Percentiles rank a stretch among this genome's conserved stretches.
Conservation (phyloP, 352 stramenopile species). For the Globisporangium mamillatum region DNA sequence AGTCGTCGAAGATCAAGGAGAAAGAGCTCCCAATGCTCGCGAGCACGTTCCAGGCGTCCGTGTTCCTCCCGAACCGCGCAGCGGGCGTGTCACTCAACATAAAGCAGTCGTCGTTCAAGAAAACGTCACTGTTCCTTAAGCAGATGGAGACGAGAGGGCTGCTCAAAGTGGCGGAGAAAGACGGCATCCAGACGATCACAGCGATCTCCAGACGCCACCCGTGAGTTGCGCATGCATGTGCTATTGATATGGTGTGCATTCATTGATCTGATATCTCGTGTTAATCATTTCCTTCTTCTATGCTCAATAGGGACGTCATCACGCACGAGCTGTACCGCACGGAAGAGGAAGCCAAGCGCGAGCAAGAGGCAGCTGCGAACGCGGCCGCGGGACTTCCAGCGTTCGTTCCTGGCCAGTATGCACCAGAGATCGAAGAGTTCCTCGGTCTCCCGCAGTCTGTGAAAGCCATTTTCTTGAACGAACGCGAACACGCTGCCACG, state of each 20-base stretch:
- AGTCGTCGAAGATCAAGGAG: constrained; percentile 48
- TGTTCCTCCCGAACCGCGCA: constrained; percentile 60
- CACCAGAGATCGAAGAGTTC: constrained; percentile 65
- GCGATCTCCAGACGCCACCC: constrained; percentile 57
- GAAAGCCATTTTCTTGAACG: constrained; percentile 45
- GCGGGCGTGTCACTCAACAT: constrained; percentile 59
- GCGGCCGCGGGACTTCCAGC: constrained; percentile 34
- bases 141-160: constrained; percentile 57
- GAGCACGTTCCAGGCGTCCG: constrained; percentile 67
- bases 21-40: constrained; percentile 79
- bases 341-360: constrained; percentile 44
- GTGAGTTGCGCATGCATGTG: constrained; percentile 28
- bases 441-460: constrained; percentile 54
- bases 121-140: constrained; percentile 72
- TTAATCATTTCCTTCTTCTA: background rate
- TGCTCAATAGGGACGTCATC: constrained; percentile 44
- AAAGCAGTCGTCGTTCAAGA: constrained; percentile 82
- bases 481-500: constrained; percentile 19
- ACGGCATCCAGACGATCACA: constrained; percentile 81
- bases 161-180: constrained; percentile 55
- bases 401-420: constrained; percentile 59
- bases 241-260: too few relatives aligned
- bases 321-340: constrained; percentile 55
- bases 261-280: too few relatives aligned
- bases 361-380: constrained; percentile 40